Base-by-base conservation (phyloP, 2,329 filamentous ascomycete species). In the Fusarium bactridioides region DNA sequence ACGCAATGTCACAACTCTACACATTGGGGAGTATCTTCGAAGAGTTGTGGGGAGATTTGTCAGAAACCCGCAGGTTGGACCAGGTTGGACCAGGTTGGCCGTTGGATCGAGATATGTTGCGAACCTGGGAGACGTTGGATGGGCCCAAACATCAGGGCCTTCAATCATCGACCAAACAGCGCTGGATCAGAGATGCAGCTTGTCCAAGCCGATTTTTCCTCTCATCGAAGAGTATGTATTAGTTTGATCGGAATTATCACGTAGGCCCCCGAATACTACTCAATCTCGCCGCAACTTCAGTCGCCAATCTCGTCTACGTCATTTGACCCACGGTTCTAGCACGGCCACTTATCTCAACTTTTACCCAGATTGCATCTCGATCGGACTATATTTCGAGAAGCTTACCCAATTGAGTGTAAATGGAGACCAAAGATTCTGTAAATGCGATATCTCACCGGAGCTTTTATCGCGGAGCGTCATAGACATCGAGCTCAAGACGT, bases 31-130 rank as follows among this genome's bases (percentile, higher is more conserved):
- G n/a, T 74, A 75, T 44, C 47, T 78, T 7, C 72, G 69, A 15
- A 66, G 69, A 16, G 67, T 73, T 15, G 70, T 77, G 18, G 78
- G 73, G 9, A 48, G 44, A 12, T 79, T 80, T 37, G 69, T 75
- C 5, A 72, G 74, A 41, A 74, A 75, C 43, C 77, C 76, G 1
- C 18, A n/a, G 18, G 69, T 35, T 5, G 76, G 79, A 1, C 75
- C 75, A 5, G 74, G 77, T 1, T 81, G 77, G 78, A 1, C 75
- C 75, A 5, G 74, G 77, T 1, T 81, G 77, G 78, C 67, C 4
- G 72, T 79, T 7, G 75, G 74, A 1, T 76, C 76, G 18, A 21
- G 50, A 47, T 76, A 64, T 44, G 55, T 75, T 19, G 74, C 63
- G 11, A 59, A 62, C 19, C 50, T 79, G 29, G 78, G 77, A 9